These are phyloP conservation scores for Volutella citrinella DNA, from an alignment of 2,329 filamentous ascomycete genomes.

Conservation along the genomic window DNA sequence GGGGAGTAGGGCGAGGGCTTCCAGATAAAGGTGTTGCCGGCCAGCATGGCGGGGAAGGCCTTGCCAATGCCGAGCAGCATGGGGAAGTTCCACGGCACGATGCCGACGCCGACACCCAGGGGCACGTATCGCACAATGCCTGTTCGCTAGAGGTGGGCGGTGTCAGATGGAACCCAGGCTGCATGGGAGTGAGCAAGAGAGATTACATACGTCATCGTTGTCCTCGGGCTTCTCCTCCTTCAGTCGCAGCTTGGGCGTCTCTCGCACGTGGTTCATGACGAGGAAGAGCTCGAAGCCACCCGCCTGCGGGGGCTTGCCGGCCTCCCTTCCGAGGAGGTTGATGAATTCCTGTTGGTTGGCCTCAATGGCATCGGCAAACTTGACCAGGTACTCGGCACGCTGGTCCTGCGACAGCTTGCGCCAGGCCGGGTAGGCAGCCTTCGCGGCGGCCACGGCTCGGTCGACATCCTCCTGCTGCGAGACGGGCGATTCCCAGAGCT, in stretches of 20 bases:
- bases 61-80: constrained; percentile 36
- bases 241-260: constrained; percentile 11
- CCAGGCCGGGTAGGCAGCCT: constrained; percentile 28
- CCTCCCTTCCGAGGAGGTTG: constrained; percentile 20
- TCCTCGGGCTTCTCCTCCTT: constrained; percentile 18
- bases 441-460: constrained; percentile 24
- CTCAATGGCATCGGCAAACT: constrained; percentile 26
- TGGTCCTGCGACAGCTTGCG: constrained; percentile 22
- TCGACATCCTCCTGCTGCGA: constrained; percentile 28
- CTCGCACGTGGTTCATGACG: constrained; percentile 5
- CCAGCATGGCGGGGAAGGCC: constrained; percentile 52
- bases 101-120: constrained; percentile 15
- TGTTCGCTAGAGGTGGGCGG: constrained; percentile 11
- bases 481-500: constrained; percentile 29
- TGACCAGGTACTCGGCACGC: constrained; percentile 20
- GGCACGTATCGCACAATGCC: constrained; percentile 14
- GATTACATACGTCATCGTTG: constrained; percentile 7
- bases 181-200: too few species aligned
- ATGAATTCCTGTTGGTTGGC: constrained; percentile 19
- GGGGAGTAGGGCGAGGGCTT: constrained; percentile 58
- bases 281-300: constrained; percentile 12
- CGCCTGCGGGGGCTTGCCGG: constrained; percentile 22
- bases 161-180: too few species aligned
- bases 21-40: constrained; percentile 54
- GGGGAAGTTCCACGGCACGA: constrained; percentile 23